A percentile compares a stretch with the other conserved stretches of the same genome.
Evolutionary conservation across 1,284 basidiomycete genomes (phyloP).

Genomic region (Coniferiporia weirii): DNA sequence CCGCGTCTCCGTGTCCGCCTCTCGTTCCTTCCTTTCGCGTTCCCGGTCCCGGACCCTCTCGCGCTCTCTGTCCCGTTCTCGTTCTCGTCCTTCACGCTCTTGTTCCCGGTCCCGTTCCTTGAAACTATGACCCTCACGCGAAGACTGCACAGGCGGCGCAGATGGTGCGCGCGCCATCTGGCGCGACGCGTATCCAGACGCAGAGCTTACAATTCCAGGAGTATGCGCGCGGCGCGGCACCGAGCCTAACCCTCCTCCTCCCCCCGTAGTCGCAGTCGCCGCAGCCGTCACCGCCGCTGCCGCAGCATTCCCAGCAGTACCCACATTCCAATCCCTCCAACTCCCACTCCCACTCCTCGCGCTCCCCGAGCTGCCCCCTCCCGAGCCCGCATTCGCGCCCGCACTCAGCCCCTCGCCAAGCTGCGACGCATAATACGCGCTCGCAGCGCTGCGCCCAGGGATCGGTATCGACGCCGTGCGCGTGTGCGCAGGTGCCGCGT

Average conservation of each 20-base stretch:
- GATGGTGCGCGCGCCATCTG: not conserved
- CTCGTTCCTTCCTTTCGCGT: not conserved
- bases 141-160: not conserved
- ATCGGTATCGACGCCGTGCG: not conserved
- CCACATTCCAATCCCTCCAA: not conserved
- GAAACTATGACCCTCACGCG: not conserved
- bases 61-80: no score
- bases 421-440: not conserved
- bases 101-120: no score
- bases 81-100: no score
- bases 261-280: slow-evolving; percentile 2
- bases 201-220: not conserved
- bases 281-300: not conserved
- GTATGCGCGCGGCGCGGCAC: not conserved
- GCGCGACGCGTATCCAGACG: not conserved
- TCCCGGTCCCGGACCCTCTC: no score
- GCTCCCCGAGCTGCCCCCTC: not conserved
- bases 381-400: not conserved
- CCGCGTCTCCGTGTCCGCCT: slow-evolving; percentile 1
- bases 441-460: slow-evolving; percentile 1
- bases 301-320: not conserved
- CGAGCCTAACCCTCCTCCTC: not conserved
- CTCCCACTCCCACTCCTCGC: not conserved
- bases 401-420: not conserved
- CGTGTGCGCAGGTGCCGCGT: no score